Percentiles rank a stretch among this genome's conserved stretches.
Evolutionary conservation across 2,329 filamentous ascomycete genomes (phyloP).

Genomic region (Cladosporium sp.): DNA sequence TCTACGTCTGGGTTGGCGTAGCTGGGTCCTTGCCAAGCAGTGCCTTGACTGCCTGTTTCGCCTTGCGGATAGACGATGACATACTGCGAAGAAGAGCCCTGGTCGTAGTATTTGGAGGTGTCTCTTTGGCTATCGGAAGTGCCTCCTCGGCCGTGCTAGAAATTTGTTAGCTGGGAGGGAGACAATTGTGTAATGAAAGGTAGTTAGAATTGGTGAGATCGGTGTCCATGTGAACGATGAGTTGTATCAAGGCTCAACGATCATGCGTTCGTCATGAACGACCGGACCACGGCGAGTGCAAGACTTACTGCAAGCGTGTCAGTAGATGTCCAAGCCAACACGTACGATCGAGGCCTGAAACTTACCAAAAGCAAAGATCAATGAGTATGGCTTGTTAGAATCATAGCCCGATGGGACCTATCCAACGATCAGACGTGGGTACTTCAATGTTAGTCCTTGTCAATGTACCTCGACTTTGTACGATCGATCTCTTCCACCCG

Average conservation of each 20-base stretch:
- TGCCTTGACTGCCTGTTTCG: conserved; percentile 17
- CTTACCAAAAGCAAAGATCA: conserved; percentile 50
- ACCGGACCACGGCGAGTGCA: too few relatives aligned
- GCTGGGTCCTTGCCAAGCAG: conserved; percentile 38
- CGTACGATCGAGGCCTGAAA: too few relatives aligned
- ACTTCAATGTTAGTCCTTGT: not conserved
- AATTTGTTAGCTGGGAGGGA: not conserved
- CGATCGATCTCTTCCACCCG: not conserved
- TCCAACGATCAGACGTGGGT: not conserved
- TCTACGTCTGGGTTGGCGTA: conserved; percentile 36
- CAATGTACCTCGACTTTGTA: conserved; percentile 1
- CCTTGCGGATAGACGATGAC: conserved; percentile 47
- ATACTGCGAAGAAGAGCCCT: conserved; percentile 40
- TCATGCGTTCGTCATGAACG: too few relatives aligned
- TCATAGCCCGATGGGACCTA: conserved; percentile 2
- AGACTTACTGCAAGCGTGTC: too few relatives aligned
- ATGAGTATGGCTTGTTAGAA: conserved; percentile 17
- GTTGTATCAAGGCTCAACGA: too few relatives aligned
- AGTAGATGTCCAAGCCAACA: too few relatives aligned
- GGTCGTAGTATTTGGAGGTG: conserved; percentile 45
- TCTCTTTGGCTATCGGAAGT: conserved; percentile 36
- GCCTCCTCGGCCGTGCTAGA: conserved; percentile 26
- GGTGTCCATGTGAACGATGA: too few relatives aligned
- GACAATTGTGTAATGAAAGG: too few relatives aligned
- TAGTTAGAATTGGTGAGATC: too few relatives aligned